Evolutionary conservation across 139 green algal species (phyloP), one percentile per base, ranked within the genome.

Genomic region (Monoraphidium neglectum): DNA sequence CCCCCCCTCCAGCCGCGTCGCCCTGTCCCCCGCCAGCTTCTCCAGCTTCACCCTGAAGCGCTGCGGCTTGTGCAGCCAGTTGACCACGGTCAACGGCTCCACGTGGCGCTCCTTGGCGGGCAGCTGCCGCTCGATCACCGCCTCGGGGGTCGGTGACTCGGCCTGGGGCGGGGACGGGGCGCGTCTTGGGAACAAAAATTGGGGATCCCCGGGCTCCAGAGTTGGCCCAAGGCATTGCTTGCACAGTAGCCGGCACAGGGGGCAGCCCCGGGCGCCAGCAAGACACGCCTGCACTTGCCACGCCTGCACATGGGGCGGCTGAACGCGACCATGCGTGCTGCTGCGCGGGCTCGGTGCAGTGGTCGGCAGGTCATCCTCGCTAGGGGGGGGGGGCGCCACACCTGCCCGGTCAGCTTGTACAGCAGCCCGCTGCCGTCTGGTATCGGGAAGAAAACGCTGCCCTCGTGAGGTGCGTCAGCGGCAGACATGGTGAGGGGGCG

Each of bases 381-480:
- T n/a, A n/a, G n/a, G 43, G 8, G 43, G 8, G 43, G 32, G 36
- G 0, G 21, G 23, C 4, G 26, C 35, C 73, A 59, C 36, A 79
- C 73, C 62, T 73, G 49, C 24, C 88, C 88, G 43, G 68, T 21
- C 32, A 93, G 82, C 37, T 79, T 77, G 85, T 93, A 92, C 73
- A 95, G 79, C 68, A 93, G 78, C 0, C 83, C 91, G 8, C 81
- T 88, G 65, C 92, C 92, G 67, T 97, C 90, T 18, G 90, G 92
- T 32, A 95, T 88, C 56, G 90, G 89, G 81, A 97, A 94, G 82
- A 96, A 95, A 15, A 94, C 82, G 24, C 76, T 87, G 63, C 90
- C 90, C 49, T 91, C 83, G 68, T 95, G 89, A 23, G 32, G 64
- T 40, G 35, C 32, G 35, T 13, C 21, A 2, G 74, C 56, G 0